Evolutionary conservation across 2,329 filamentous ascomycete genomes (phyloP).

Genomic region (Albifimbria verrucaria): DNA sequence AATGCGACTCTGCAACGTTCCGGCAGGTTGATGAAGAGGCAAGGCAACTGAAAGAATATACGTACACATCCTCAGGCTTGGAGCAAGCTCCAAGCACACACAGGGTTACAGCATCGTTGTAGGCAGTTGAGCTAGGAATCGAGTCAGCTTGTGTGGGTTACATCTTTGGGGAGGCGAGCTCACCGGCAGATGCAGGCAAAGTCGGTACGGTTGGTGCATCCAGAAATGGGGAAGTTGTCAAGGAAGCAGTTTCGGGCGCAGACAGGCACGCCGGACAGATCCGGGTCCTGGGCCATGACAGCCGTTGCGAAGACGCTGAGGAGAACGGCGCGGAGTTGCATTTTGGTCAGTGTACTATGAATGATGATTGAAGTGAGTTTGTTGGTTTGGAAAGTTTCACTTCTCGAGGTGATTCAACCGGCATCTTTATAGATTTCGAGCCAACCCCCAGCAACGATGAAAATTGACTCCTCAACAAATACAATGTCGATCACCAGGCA

Average conservation of each 20-base stretch:
- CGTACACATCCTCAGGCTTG: background rate
- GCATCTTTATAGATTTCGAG: no score
- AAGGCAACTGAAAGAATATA: background rate
- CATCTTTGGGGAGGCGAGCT: background rate
- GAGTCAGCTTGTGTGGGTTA: background rate
- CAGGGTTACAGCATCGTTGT: background rate
- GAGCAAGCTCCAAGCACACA: background rate
- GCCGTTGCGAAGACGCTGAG: constrained; percentile 16
- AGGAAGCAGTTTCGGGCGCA: constrained; percentile 8
- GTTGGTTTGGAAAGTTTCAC: background rate
- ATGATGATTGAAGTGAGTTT: background rate
- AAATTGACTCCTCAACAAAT: no score
- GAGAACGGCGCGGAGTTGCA: constrained; percentile 18
- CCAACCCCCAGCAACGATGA: no score
- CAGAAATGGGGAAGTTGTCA: constrained; percentile 10
- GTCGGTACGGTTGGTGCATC: constrained; percentile 8
- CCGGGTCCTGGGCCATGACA: constrained; percentile 17
- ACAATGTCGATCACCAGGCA: no score
- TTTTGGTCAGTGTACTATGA: constrained; percentile 12
- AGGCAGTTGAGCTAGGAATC: background rate
- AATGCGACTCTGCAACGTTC: background rate
- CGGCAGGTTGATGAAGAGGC: background rate
- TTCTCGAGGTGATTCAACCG: no score
- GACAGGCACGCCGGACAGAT: background rate
- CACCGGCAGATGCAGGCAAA: constrained; percentile 13